Percentiles rank a stretch among this genome's conserved stretches.
These are phyloP conservation scores for Salvia miltiorrhiza DNA, from an alignment of 257 asterid species.

Conservation along the genomic window DNA sequence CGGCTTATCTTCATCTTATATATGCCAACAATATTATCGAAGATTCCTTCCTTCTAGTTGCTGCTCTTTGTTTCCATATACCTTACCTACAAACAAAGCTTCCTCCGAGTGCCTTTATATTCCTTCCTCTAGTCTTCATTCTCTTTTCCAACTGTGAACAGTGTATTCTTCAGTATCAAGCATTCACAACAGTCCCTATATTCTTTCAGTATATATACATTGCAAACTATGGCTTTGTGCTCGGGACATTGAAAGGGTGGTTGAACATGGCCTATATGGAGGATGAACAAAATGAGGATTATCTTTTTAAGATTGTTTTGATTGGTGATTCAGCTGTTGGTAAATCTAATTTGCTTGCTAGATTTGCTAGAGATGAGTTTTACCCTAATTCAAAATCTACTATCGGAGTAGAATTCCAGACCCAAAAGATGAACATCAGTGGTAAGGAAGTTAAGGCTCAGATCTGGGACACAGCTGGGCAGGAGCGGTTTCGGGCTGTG, in stretches of 20 bases:
- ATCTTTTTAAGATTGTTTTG: slow-evolving; percentile 69
- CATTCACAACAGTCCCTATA: too few relatives aligned
- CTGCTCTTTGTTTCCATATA: slow-evolving; percentile 22
- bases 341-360: slow-evolving; percentile 83
- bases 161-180: too few relatives aligned
- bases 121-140: too few relatives aligned
- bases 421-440: slow-evolving; percentile 67
- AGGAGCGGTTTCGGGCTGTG: slow-evolving; percentile 89
- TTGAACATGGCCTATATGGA: slow-evolving; percentile 54
- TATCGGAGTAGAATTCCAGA: slow-evolving; percentile 89
- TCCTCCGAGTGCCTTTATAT: too few relatives aligned
- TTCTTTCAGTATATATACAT: slow-evolving; percentile 9
- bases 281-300: slow-evolving; percentile 59
- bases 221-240: slow-evolving; percentile 35
- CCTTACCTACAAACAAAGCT: slow-evolving; percentile 35
- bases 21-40: slow-evolving; percentile 10
- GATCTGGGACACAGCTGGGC: slow-evolving; percentile 95
- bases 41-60: slow-evolving; percentile 26
- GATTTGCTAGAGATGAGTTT: slow-evolving; percentile 79
- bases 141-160: too few relatives aligned
- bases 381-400: slow-evolving; percentile 82
- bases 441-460: slow-evolving; percentile 89
- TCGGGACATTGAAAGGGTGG: slow-evolving; percentile 25
- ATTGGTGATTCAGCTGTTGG: slow-evolving; percentile 92
- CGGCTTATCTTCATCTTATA: neutral